Percentiles rank a stretch among this genome's conserved stretches.
Conservation (phyloP, 768 basidiomycete species). For the Termitomyces sp. region DNA sequence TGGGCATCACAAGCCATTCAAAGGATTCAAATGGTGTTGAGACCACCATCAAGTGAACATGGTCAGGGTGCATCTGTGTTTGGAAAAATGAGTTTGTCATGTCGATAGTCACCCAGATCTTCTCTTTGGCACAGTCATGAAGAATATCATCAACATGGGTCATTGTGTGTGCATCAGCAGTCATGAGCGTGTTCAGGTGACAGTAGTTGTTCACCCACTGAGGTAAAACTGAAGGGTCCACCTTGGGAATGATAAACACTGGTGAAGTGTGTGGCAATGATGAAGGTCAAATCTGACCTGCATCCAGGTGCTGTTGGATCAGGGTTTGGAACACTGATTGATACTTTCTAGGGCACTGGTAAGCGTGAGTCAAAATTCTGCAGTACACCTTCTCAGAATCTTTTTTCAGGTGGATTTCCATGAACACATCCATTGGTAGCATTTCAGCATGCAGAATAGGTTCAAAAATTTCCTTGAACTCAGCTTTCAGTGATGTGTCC, state of each 20-base stretch:
- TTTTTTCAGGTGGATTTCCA: background rate
- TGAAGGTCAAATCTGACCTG: conserved; percentile 23
- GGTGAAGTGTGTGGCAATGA: conserved; percentile 24
- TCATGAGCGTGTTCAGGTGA: conserved; percentile 18
- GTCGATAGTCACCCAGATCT: no score
- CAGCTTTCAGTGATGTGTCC: background rate
- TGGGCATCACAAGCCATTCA: no score
- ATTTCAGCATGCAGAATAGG: background rate
- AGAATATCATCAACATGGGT: conserved; percentile 24
- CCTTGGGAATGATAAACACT: no score
- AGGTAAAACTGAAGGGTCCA: no score
- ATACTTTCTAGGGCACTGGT: background rate
- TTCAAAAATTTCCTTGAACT: background rate
- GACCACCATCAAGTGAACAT: no score
- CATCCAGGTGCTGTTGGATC: conserved; percentile 27
- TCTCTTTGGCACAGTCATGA: no score
- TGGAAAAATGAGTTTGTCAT: no score
- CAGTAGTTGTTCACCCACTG: conserved; percentile 27
- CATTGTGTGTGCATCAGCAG: conserved; percentile 18
- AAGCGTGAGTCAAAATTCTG: background rate
- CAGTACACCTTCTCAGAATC: no score
- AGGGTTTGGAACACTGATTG: no score
- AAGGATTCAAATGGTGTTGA: conserved; percentile 32
- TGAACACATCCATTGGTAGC: background rate
- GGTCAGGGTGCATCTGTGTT: no score